Evolutionary conservation across 1,284 basidiomycete species (phyloP).

Genomic region (Heterobasidion irregulare): DNA sequence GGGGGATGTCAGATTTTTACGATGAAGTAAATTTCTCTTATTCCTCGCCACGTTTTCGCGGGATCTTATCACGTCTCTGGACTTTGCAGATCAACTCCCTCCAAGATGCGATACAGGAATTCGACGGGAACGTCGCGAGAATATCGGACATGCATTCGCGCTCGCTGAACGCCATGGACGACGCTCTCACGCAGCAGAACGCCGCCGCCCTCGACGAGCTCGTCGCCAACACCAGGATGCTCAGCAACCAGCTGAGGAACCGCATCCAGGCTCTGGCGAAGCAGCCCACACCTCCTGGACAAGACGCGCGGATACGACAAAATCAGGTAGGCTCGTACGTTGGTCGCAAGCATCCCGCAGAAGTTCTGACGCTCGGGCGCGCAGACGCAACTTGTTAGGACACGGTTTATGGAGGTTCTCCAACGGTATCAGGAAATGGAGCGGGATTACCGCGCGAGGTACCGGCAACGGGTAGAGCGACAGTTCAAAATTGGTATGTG

Average conservation of each 20-base stretch:
- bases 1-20: conserved; percentile 31
- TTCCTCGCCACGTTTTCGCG: not conserved
- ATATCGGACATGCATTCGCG: conserved; percentile 55
- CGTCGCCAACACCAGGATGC: conserved; percentile 50
- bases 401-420: conserved; percentile 60
- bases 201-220: conserved; percentile 45
- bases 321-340: conserved; percentile 46
- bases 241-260: conserved; percentile 56
- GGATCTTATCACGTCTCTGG: not conserved
- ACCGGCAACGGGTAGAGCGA: conserved; percentile 79
- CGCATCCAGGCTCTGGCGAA: conserved; percentile 51
- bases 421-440: conserved; percentile 82
- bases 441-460: conserved; percentile 75
- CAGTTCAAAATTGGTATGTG: conserved; percentile 78
- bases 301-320: conserved; percentile 57
- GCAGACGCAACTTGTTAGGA: conserved; percentile 46
- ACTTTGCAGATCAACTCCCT: conserved; percentile 30
- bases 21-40: conserved; percentile 22
- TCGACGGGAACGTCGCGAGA: conserved; percentile 46
- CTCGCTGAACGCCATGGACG: conserved; percentile 48
- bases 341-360: not conserved
- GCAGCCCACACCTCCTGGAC: conserved; percentile 25
- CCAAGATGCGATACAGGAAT: conserved; percentile 47
- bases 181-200: conserved; percentile 34
- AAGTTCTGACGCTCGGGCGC: not conserved